Percentiles rank a stretch among this genome's conserved stretches.
phyloP scores from a whole-genome alignment of 169 alveolate species.

The Toxoplasma gondii region DNA sequence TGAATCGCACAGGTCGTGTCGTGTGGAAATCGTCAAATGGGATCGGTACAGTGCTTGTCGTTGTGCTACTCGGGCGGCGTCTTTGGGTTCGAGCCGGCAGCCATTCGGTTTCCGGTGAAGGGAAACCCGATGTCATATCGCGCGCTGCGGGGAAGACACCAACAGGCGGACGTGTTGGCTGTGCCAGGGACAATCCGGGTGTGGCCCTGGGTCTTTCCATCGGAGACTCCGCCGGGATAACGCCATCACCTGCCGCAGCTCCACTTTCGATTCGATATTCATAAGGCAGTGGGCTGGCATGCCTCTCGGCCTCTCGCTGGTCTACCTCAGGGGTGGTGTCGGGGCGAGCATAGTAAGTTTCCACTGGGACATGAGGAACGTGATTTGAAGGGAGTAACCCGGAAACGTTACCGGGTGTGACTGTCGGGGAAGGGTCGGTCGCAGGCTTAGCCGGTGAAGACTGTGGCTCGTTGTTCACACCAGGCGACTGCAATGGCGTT shows the following conservation, averaged over 20 bases:
- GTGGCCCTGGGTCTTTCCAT: neutral
- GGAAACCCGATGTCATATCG: neutral
- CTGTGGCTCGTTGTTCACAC: neutral
- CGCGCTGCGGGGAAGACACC: neutral
- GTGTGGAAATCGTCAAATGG: neutral
- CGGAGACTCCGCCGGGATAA: neutral
- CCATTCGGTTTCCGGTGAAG: neutral
- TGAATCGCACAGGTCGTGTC: conserved; percentile 23
- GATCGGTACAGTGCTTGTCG: neutral
- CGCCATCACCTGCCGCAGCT: neutral
- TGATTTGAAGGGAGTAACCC: neutral
- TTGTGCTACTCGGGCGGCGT: neutral
- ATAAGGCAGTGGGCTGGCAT: too few relatives aligned
- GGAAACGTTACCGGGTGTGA: neutral
- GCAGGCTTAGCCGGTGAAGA: neutral
- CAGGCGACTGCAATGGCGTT: neutral
- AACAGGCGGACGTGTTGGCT: neutral
- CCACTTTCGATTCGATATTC: neutral
- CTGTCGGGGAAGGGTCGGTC: neutral
- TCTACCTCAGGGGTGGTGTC: too few relatives aligned
- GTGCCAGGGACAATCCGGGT: neutral
- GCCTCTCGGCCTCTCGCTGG: too few relatives aligned
- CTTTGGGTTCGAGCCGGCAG: neutral
- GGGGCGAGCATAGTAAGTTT: too few relatives aligned
- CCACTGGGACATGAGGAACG: too few relatives aligned